Base-by-base conservation (phyloP, 2,329 filamentous ascomycete species). In the Colletotrichum sp. region DNA sequence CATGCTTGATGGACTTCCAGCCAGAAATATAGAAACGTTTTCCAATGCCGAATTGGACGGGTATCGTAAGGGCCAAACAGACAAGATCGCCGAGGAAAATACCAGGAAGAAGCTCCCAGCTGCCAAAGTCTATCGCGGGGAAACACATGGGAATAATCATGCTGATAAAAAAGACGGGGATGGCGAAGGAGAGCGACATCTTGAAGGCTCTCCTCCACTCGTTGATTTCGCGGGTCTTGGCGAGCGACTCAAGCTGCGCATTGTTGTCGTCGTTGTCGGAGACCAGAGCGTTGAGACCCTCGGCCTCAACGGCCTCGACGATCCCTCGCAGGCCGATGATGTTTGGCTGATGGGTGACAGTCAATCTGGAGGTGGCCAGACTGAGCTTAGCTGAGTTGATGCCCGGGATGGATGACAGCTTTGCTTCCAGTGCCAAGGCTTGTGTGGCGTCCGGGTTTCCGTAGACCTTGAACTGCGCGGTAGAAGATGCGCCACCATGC, bases 261-360 rank as follows among this genome's bases (percentile, higher is more conserved):
- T 98, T 98, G 84, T 98, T 99, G 86, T 99, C 97, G 80, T 99
- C 95, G 69, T 93, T 94, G 79, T 99, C 96, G 1, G 96, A 93
- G 13, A 99, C 91, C 4, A 99, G 88, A 2, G 96, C 97, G 82
- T 98, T 98, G 84, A 95, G 95, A 3, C 96, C 96, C 24, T 92
- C 88, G n/a, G 89, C 89, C 85, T 99, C 96, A 59, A 98, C 92
- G 1, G 91, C 87, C 80, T 96, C 95, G 9, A 98, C 96, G 39
- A 99, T 90, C 6, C 91, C 92, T 59, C 97, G 93, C 26, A 99
- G 90, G 4, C 97, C 96, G 69, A 95, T 92, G 16, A 93, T 86
- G 21, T 90, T 88, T 0, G 96, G 90, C 73, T 94, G 90, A 81
- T 98, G 95, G 5, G 91, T 90, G 69, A 99, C 90, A 0, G 91